Percentiles rank a stretch among this genome's conserved stretches.
Conservation (phyloP, 305 asterid species). For the Caryopteris hybrid region DNA sequence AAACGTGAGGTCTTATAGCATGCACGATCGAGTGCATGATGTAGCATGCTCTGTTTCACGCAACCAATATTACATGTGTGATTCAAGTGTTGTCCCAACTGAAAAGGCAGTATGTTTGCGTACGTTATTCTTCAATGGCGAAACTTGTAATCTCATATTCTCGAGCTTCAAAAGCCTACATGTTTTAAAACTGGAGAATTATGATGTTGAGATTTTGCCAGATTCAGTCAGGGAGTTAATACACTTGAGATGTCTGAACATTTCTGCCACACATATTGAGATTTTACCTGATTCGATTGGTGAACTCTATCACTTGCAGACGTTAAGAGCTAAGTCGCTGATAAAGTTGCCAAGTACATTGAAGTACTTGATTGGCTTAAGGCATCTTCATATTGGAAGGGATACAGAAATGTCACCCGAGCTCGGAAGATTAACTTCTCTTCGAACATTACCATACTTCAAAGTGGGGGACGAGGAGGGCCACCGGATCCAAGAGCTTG, state of each 20-base stretch:
- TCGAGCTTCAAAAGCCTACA: conserved; percentile 4
- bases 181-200: not conserved
- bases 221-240: not conserved
- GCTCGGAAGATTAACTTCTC: not conserved
- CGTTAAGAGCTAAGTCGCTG: not conserved
- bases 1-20: not conserved
- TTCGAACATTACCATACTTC: conserved; percentile 10
- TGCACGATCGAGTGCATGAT: conserved; percentile 42
- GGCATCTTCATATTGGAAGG: conserved; percentile 3
- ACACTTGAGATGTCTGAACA: conserved; percentile 15
- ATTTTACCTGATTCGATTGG: conserved; percentile 6
- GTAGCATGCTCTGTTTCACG: conserved; percentile 15
- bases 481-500: conserved; percentile 19
- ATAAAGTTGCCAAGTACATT: not conserved
- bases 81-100: not conserved
- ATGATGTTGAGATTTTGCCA: not conserved
- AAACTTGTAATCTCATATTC: not conserved
- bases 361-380: not conserved
- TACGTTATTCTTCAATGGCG: not conserved
- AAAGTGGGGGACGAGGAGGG: conserved; percentile 10
- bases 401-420: not conserved
- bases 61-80: not conserved
- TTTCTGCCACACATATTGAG: not conserved
- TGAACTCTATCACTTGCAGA: conserved; percentile 20
- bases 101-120: not conserved